Percentiles rank a stretch among this genome's conserved stretches.
These are phyloP conservation scores for Turritis glabra DNA, from an alignment of 345 rosid species.

Conservation along the genomic window DNA sequence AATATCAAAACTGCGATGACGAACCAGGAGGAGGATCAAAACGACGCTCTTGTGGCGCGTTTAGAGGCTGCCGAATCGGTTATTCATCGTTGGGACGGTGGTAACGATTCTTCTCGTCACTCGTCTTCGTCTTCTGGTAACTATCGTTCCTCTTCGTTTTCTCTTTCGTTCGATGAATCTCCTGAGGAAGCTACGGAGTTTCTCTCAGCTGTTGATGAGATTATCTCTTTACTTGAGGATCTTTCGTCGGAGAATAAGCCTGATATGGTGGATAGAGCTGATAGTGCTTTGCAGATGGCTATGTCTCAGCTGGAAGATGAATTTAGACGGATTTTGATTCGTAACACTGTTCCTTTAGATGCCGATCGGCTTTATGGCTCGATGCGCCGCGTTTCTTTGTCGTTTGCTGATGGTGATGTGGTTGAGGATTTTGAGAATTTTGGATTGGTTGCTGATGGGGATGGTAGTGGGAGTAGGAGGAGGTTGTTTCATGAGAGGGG, in stretches of 20 bases:
- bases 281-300: constrained; percentile 79
- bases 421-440: constrained; percentile 73
- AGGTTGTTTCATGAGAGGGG: constrained; percentile 83
- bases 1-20: constrained; percentile 74
- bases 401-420: constrained; percentile 68
- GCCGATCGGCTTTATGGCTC: constrained; percentile 78
- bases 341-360: constrained; percentile 81
- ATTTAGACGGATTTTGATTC: constrained; percentile 73
- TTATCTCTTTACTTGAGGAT: constrained; percentile 56
- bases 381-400: constrained; percentile 69
- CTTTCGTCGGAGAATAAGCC: constrained; percentile 48
- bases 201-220: constrained; percentile 74
- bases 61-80: constrained; percentile 72
- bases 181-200: constrained; percentile 69
- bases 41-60: constrained; percentile 39
- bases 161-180: constrained; percentile 65
- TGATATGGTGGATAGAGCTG: constrained; percentile 75
- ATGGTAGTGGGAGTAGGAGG: constrained; percentile 54
- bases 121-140: constrained; percentile 52
- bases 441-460: constrained; percentile 48
- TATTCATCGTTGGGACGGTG: constrained; percentile 61
- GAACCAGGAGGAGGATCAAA: constrained; percentile 38
- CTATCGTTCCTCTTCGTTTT: constrained; percentile 35
- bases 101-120: constrained; percentile 40
- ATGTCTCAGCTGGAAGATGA: constrained; percentile 95